Evolutionary conservation across 2,329 filamentous ascomycete species (phyloP), one percentile per base, ranked within the genome.

Genomic region (Aspergillus sp.): DNA sequence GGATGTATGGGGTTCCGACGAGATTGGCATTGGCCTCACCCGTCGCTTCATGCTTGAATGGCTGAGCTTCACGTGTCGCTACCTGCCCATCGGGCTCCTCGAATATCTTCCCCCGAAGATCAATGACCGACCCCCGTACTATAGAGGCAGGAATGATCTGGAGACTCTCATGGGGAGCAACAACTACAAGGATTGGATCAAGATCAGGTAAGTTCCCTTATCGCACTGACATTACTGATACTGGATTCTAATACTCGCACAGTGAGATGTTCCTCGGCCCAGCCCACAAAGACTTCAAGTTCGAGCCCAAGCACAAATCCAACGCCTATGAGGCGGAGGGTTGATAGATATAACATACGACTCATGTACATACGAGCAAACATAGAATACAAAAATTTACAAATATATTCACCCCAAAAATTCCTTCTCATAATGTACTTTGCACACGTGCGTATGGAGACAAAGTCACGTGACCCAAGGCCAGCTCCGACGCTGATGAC

Each of bases 241-340:
- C 17, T 11, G 12, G 19, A 43, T 58, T 11, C 56, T 59, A 39
- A 64, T 61, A 45, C 19, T 17, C 14, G 35, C 35, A 40, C 52
- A 96, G 93, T 74, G 95, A 99, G 73, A 98, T 99, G 92, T 99
- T 96, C 80, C 83, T 99, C 17, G 95, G 95, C 7, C 91, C 91
- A 46, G 90, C 91, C 6, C 91, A 96, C 66, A 87, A 90, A 40
- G 89, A 90, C 67, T 99, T 98, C 82, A 88, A 89, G 64, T 99
- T 98, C 77, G 87, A 93, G 77, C 95, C 95, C 3, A 99, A 99
- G 82, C 95, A 99, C 81, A 98, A 96, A 81, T 95, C 91, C 47
- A 96, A 96, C 72, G 85, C 88, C 53, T 96, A 96, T 67, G 65
- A 69, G 54, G 87, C 90, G 49, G 91, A 92, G 74, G 89, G 70